Base-by-base conservation (phyloP, 164 flowering plant genomes). In the Vitis labrusca region DNA sequence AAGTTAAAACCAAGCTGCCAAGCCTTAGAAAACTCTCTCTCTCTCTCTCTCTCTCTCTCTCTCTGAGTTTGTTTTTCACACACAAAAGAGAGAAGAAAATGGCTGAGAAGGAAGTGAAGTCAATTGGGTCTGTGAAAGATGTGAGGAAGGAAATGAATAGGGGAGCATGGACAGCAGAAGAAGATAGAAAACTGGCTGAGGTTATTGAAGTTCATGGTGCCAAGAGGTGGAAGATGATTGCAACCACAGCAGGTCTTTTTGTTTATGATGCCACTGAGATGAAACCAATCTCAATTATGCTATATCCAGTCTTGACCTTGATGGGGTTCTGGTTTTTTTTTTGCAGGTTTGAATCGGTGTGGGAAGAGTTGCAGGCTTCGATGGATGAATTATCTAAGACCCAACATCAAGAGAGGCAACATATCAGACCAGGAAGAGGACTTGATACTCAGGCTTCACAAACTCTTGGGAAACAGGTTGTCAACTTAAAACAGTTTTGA, bases 371-470 rank as follows among this genome's bases (percentile, higher is more conserved):
- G 85, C 73, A 74, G 83, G 50, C 73, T 82, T 50, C 63, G 85
- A 65, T 82, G 85, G 85, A 63, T 82, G 82, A 82, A 82, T 67
- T 82, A 84, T 59, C 66, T 84, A 4, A 78, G 85, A 69, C 87
- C 85, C 58, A 80, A 84, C 51, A 85, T 85, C 68, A 85, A 85
- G 74, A 78, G 88, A 77, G 85, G 85, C 19, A 85, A 82, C 19
- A 85, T 85, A 52, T 80, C 88, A 8, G 88, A 82, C 47, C 84
- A 82, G 74, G 88, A 84, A 73, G 84, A 80, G 72, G 84, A 84
- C 50, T 80, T 84, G 76, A 84, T 84, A 10, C 71, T 80, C 29
- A 81, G 85, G 72, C 85, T 85, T 48, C 88, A 83, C 66, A 85
- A 78, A 64, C 81, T 83, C 17, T 74, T 82, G 0, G 85, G 86